phyloP scores from a whole-genome alignment of 768 basidiomycete genomes.

The Boletus huronensis region DNA sequence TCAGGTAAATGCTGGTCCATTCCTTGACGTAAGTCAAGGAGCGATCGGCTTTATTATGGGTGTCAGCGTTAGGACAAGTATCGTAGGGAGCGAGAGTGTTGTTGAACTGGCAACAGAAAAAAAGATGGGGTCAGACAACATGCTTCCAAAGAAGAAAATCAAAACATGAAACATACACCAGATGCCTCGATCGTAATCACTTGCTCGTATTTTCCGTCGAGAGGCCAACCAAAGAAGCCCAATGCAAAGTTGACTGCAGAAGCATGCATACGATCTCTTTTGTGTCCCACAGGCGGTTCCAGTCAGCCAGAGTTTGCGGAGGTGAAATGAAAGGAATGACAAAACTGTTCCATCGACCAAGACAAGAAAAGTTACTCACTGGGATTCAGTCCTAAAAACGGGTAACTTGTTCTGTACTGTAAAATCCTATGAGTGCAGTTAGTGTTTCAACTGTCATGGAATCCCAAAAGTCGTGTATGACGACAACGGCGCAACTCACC shows the following conservation, averaged over 20 bases:
- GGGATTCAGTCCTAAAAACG: slow-evolving; percentile 76
- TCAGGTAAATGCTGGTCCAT: slow-evolving; percentile 74
- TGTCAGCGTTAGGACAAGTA: slow-evolving; percentile 68
- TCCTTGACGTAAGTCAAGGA: slow-evolving; percentile 51
- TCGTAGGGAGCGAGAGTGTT: slow-evolving; percentile 84
- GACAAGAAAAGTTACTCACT: slow-evolving; percentile 38
- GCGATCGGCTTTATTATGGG: slow-evolving; percentile 49
- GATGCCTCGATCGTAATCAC: slow-evolving; percentile 67
- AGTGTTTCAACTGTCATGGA: neutral
- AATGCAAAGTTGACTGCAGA: slow-evolving; percentile 66
- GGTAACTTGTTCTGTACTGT: slow-evolving; percentile 58
- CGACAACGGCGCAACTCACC: slow-evolving; percentile 26
- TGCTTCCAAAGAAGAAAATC: neutral
- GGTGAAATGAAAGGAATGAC: neutral
- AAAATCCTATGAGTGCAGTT: slow-evolving; percentile 48
- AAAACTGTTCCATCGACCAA: neutral
- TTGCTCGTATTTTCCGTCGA: slow-evolving; percentile 71
- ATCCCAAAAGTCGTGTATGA: slow-evolving; percentile 1
- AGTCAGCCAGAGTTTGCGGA: neutral
- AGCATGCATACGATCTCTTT: slow-evolving; percentile 68
- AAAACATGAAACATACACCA: slow-evolving; percentile 42
- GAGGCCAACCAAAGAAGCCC: slow-evolving; percentile 76
- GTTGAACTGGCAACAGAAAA: slow-evolving; percentile 50
- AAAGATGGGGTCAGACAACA: neutral
- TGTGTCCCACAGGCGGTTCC: neutral